Percentiles rank a stretch among this genome's conserved stretches.
These are phyloP conservation scores for Sapria himalayana DNA, from an alignment of 345 rosid species.

Conservation along the genomic window DNA sequence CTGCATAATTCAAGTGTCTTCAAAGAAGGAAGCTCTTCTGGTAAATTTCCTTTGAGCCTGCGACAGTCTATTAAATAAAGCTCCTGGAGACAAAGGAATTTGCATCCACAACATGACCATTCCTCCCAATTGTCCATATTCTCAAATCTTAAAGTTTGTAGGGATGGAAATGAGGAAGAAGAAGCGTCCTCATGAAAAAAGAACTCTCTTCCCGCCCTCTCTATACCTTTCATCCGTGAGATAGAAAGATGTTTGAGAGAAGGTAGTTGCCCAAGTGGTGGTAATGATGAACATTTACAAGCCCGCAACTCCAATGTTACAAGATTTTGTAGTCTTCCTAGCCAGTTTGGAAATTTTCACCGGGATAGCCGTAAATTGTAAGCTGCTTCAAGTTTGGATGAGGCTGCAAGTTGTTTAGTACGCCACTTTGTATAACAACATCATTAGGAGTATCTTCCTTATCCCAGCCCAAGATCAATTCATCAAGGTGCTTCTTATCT, in stretches of 20 bases:
- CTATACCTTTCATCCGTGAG: conserved; percentile 12
- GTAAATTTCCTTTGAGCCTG: conserved; percentile 9
- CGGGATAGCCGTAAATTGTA: conserved; percentile 13
- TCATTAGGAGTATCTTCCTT: conserved; percentile 1
- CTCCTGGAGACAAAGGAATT: conserved; percentile 18
- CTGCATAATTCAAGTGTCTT: conserved; percentile 9
- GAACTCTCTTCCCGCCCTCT: conserved; percentile 13
- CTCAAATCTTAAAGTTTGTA: conserved; percentile 12
- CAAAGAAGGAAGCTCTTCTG: conserved; percentile 15
- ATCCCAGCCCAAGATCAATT: conserved; percentile 15
- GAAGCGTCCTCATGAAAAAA: too few relatives aligned
- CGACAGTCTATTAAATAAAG: conserved; percentile 16
- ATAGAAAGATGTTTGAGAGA: conserved; percentile 19
- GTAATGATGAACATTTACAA: conserved; percentile 18
- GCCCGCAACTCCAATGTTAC: conserved; percentile 9
- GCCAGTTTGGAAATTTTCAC: conserved; percentile 15
- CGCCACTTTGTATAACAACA: conserved; percentile 8
- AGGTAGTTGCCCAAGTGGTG: conserved; percentile 20
- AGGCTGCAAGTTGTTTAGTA: conserved; percentile 23
- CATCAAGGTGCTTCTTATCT: conserved; percentile 15
- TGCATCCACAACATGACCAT: conserved; percentile 12
- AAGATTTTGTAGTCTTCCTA: conserved; percentile 12
- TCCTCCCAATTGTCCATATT: conserved; percentile 12
- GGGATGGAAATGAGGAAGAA: conserved; percentile 18
- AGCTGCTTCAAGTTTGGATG: conserved; percentile 15